Evolutionary conservation across 2,329 filamentous ascomycete species (phyloP).

Genomic region (Dothistroma septosporum): DNA sequence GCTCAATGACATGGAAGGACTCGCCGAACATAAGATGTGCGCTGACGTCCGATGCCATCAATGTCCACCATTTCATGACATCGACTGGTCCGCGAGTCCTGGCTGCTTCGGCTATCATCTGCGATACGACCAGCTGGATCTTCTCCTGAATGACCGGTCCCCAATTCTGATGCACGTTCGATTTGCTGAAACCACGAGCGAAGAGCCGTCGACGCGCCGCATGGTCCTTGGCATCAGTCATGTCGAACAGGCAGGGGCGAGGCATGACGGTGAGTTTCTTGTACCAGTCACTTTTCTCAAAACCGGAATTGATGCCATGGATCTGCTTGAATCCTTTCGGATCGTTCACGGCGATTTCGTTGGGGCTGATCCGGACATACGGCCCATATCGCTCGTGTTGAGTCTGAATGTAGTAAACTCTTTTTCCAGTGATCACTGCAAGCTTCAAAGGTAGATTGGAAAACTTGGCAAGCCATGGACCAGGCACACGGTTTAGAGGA

Average conservation of each 20-base stretch:
- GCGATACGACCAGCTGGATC: conserved; percentile 32
- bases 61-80: conserved; percentile 41
- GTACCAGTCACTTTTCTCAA: conserved; percentile 32
- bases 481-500: conserved; percentile 30
- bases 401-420: conserved; percentile 39
- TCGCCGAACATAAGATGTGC: conserved; percentile 40
- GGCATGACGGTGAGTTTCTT: conserved; percentile 15
- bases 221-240: conserved; percentile 37
- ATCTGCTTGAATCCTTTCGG: conserved; percentile 30
- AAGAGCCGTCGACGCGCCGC: conserved; percentile 36
- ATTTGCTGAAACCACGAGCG: conserved; percentile 36
- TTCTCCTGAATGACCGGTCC: conserved; percentile 35
- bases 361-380: conserved; percentile 30
- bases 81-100: conserved; percentile 35
- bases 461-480: conserved; percentile 26
- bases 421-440: conserved; percentile 36
- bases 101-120: conserved; percentile 30
- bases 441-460: conserved; percentile 34
- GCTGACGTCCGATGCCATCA: conserved; percentile 40
- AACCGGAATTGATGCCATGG: conserved; percentile 27
- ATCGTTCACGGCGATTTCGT: conserved; percentile 31
- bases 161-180: conserved; percentile 36
- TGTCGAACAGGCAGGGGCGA: conserved; percentile 36
- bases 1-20: conserved; percentile 38
- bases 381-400: conserved; percentile 36